A percentile compares a stretch with the other conserved stretches of the same genome.
phyloP scores from a whole-genome alignment of 306 rosid genomes.

The Dalbergia cultrata region DNA sequence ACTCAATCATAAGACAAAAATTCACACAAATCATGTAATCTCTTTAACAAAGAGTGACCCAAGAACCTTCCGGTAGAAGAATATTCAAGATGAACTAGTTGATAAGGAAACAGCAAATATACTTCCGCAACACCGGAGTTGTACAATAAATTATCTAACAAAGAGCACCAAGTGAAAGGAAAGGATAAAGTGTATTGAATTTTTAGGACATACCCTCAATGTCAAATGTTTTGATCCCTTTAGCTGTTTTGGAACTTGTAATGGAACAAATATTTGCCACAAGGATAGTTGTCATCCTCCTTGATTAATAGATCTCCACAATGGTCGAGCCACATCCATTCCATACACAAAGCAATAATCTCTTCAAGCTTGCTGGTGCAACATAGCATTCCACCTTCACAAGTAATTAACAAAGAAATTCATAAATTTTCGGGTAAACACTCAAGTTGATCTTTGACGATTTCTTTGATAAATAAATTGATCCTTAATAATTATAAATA shows the following conservation, averaged over 20 bases:
- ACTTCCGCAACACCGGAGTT: not conserved
- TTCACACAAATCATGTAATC: not conserved
- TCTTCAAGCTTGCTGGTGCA: slow-evolving; percentile 41
- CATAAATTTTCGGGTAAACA: no score
- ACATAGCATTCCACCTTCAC: slow-evolving; percentile 33
- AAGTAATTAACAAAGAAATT: not conserved
- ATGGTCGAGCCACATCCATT: slow-evolving; percentile 41
- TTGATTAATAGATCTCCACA: slow-evolving; percentile 35
- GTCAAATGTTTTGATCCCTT: slow-evolving; percentile 42
- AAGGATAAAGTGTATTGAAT: not conserved
- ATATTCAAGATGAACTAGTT: no score
- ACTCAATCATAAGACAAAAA: not conserved
- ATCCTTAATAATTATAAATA: no score
- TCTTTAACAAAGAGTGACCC: not conserved
- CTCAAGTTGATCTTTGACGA: no score
- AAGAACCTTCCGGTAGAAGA: not conserved
- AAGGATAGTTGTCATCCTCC: slow-evolving; percentile 59
- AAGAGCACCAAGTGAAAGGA: not conserved
- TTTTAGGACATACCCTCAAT: slow-evolving; percentile 54
- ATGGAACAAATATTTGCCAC: slow-evolving; percentile 59
- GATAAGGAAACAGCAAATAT: slow-evolving; percentile 24
- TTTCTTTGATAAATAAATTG: no score
- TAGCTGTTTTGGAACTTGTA: slow-evolving; percentile 44
- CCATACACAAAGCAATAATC: slow-evolving; percentile 9
- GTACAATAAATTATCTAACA: not conserved